phyloP scores from a whole-genome alignment of 495 filamentous ascomycete species.

The Talaromyces stipitatus region DNA sequence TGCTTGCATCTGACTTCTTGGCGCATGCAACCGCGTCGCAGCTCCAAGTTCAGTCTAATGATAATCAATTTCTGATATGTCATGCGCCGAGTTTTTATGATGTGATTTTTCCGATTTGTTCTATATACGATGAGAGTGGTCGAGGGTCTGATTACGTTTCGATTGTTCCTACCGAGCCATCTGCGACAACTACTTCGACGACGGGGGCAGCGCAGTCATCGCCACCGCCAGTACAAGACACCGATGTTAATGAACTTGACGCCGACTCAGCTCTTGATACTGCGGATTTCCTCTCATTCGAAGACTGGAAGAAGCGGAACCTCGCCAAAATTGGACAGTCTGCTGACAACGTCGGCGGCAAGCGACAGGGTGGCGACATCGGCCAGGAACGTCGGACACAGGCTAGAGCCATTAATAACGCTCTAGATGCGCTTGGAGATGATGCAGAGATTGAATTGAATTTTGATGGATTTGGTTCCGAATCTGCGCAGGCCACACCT shows the following conservation, averaged over 20 bases:
- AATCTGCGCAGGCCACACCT: constrained; percentile 26
- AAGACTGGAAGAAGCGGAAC: constrained; percentile 97
- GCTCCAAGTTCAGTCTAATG: neutral
- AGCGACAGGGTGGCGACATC: constrained; percentile 26
- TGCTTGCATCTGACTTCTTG: constrained; percentile 4
- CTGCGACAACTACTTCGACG: neutral
- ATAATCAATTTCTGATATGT: neutral
- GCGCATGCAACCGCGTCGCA: neutral
- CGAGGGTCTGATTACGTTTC: neutral
- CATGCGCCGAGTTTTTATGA: neutral
- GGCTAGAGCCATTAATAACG: constrained; percentile 52
- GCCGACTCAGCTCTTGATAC: constrained; percentile 67
- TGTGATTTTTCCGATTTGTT: neutral
- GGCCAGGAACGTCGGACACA: constrained; percentile 36
- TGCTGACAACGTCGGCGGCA: constrained; percentile 57
- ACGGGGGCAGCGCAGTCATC: neutral
- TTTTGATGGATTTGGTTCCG: constrained; percentile 62
- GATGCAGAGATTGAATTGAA: constrained; percentile 88
- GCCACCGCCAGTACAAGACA: neutral
- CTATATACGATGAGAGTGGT: neutral
- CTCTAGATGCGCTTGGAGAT: constrained; percentile 70
- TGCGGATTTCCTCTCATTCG: constrained; percentile 89
- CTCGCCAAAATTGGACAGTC: constrained; percentile 81
- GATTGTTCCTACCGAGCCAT: neutral
- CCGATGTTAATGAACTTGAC: constrained; percentile 28